These are phyloP conservation scores for Aspergillus sp. DNA, from an alignment of 2,329 filamentous ascomycete species.

Conservation along the genomic window DNA sequence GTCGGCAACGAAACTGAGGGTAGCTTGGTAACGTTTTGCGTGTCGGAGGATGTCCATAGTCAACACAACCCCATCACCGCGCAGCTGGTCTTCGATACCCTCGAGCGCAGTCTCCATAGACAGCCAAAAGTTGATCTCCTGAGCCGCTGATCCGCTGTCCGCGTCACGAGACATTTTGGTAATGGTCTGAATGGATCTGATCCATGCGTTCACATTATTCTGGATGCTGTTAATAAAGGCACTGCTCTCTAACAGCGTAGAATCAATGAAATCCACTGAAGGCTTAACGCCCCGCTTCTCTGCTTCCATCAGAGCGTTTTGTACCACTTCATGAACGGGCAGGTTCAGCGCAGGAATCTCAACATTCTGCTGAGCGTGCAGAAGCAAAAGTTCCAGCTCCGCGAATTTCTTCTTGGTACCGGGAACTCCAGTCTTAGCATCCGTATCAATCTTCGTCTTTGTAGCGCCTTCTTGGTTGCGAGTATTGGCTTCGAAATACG, in stretches of 20 bases:
- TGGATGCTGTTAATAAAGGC: slow-evolving; percentile 92
- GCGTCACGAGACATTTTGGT: slow-evolving; percentile 92
- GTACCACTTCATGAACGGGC: slow-evolving; percentile 85
- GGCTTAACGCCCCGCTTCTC: slow-evolving; percentile 68
- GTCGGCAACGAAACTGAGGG: slow-evolving; percentile 94
- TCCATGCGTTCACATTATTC: slow-evolving; percentile 94
- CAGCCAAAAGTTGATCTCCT: slow-evolving; percentile 99
- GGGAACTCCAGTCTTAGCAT: slow-evolving; percentile 91
- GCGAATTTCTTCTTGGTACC: slow-evolving; percentile 98
- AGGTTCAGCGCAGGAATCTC: slow-evolving; percentile 93
- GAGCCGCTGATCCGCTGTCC: slow-evolving; percentile 77
- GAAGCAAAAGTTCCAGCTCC: slow-evolving; percentile 85
- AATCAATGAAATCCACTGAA: slow-evolving; percentile 76
- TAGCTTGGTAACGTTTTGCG: slow-evolving; percentile 96
- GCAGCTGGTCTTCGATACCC: slow-evolving; percentile 85
- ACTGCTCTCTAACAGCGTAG: slow-evolving; percentile 80
- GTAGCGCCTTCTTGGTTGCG: slow-evolving; percentile 72
- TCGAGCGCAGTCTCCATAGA: slow-evolving; percentile 95
- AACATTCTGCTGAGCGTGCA: slow-evolving; percentile 95
- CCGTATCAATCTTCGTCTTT: slow-evolving; percentile 78
- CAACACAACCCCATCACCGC: slow-evolving; percentile 84
- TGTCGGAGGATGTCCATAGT: slow-evolving; percentile 95
- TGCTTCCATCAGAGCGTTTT: slow-evolving; percentile 80
- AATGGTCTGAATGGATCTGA: slow-evolving; percentile 95
- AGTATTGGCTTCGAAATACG: slow-evolving; percentile 96